phyloP scores from a whole-genome alignment of 352 stramenopile species.

The Globisporangium mamillatum region DNA sequence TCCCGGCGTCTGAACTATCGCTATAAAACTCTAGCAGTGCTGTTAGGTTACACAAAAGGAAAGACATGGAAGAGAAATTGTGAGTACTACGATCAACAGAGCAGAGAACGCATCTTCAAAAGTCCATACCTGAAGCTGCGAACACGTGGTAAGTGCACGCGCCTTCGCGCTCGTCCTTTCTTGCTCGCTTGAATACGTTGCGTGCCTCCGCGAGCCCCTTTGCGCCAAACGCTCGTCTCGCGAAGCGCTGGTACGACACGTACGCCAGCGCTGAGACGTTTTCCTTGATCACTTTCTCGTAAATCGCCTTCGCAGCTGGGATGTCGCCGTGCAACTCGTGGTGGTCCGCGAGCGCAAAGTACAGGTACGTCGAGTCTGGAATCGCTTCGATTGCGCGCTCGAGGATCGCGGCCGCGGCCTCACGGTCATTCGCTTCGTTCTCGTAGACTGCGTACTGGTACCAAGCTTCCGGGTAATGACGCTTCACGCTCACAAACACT shows the following conservation, averaged over 20 bases:
- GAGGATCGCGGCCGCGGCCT: constrained; percentile 64
- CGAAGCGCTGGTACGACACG: constrained; percentile 84
- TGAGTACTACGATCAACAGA: too few relatives aligned
- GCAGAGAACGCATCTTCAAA: background rate
- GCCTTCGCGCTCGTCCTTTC: constrained; percentile 81
- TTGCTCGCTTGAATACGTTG: constrained; percentile 75
- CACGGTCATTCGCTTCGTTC: constrained; percentile 67
- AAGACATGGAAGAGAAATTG: too few relatives aligned
- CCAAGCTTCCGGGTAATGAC: constrained; percentile 79
- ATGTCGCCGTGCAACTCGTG: constrained; percentile 72
- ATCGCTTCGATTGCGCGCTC: constrained; percentile 74
- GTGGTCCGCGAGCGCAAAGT: constrained; percentile 81
- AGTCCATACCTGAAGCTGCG: constrained; percentile 61
- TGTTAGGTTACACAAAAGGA: constrained; percentile 14
- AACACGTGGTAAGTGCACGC: constrained; percentile 84
- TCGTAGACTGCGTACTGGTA: constrained; percentile 86
- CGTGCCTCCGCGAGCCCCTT: constrained; percentile 77
- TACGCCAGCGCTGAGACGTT: constrained; percentile 74
- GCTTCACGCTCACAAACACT: constrained; percentile 72
- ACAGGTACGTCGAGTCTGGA: constrained; percentile 74
- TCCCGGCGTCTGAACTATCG: constrained; percentile 73
- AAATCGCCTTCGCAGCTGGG: constrained; percentile 66
- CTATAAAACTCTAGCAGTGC: constrained; percentile 86
- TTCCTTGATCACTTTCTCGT: constrained; percentile 78
- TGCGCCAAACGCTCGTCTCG: constrained; percentile 64